Evolutionary conservation across 495 filamentous ascomycete species (phyloP).

Genomic region (Penicillium samsonianum): DNA sequence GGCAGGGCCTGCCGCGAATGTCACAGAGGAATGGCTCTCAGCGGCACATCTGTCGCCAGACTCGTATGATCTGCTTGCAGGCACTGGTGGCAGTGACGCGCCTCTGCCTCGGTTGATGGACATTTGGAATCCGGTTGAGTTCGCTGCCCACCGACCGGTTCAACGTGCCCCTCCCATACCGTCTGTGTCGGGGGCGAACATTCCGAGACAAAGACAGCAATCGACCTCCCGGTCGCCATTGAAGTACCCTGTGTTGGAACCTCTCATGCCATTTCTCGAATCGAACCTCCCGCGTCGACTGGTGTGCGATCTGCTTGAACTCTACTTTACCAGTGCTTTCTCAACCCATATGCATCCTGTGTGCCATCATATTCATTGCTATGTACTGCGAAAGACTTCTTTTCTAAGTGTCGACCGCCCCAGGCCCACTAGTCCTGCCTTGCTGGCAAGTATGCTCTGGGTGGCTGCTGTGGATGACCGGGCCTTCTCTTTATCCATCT

Average conservation of each 20-base stretch:
- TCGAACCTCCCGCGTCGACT: slow-evolving; percentile 72
- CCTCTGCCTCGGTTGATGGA: slow-evolving; percentile 41
- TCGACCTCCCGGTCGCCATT: slow-evolving; percentile 36
- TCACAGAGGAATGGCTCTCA: slow-evolving; percentile 46
- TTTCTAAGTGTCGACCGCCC: slow-evolving; percentile 80
- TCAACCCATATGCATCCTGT: slow-evolving; percentile 83
- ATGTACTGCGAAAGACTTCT: slow-evolving; percentile 85
- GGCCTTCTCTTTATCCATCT: slow-evolving; percentile 80
- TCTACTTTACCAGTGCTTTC: slow-evolving; percentile 86
- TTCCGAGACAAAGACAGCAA: slow-evolving; percentile 18
- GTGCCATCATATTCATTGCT: slow-evolving; percentile 89
- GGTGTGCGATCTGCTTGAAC: slow-evolving; percentile 81
- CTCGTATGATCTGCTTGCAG: slow-evolving; percentile 38
- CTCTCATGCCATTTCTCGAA: slow-evolving; percentile 75
- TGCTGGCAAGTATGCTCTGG: slow-evolving; percentile 94
- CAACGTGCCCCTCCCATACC: slow-evolving; percentile 12
- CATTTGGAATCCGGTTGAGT: slow-evolving; percentile 40
- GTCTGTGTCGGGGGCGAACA: slow-evolving; percentile 14
- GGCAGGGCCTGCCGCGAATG: slow-evolving; percentile 16
- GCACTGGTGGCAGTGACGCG: slow-evolving; percentile 29
- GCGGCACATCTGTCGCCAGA: slow-evolving; percentile 43
- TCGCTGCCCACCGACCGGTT: slow-evolving; percentile 23
- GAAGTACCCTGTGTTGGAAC: slow-evolving; percentile 84
- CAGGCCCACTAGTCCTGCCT: slow-evolving; percentile 78
- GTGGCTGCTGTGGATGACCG: slow-evolving; percentile 91